Evolutionary conservation across 2,329 filamentous ascomycete genomes (phyloP), one percentile per base, ranked within the genome.

Genomic region (Colletotrichum limetticola): DNA sequence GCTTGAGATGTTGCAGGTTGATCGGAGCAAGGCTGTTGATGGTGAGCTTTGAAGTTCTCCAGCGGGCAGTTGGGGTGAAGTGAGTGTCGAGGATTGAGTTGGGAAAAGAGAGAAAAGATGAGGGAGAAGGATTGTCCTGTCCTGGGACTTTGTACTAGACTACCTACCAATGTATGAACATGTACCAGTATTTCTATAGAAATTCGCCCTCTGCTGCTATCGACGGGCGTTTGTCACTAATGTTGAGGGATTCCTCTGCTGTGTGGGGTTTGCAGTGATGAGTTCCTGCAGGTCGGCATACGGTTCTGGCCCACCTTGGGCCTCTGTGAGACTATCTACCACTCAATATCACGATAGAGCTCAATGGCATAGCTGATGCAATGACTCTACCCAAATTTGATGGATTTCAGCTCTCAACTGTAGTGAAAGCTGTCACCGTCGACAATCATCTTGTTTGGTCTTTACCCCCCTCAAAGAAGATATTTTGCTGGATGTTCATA

Each of bases 1-100:
- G 79, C 69, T 86, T 60, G 70, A 78, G 24, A 77, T 83, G 70
- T 74, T 74, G 62, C 24, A 72, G 68, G 68, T 55, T 46, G 49
- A 72, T 46, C 61, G 71, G 52, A 56, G 24, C 19, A 57, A 65
- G 52, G 32, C 62, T 57, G 52, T 65, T 8, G 62, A 65, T 22
- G 53, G 46, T 19, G 60, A 71, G 71, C 52, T 14, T 57, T 4
- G 22, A 32, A 16, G 37, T 35, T 35, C 14, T 42, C 2, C 37
- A 16, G 14, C 5, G 32, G 32, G 32, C 11, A 11, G 11, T 2
- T 35, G 4, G 11, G 3, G 3, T 35, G 32, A 11, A 35, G 11
- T 35, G 32, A 35, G 32, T 35, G 3, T 3, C 12, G 32, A 35
- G 32, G 32, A 35, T 35, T 12, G 46, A 22, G 28, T 12, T 37